Evolutionary conservation across 2,329 filamentous ascomycete species (phyloP), one percentile per base, ranked within the genome.

Genomic region (Talaromyces sp.): DNA sequence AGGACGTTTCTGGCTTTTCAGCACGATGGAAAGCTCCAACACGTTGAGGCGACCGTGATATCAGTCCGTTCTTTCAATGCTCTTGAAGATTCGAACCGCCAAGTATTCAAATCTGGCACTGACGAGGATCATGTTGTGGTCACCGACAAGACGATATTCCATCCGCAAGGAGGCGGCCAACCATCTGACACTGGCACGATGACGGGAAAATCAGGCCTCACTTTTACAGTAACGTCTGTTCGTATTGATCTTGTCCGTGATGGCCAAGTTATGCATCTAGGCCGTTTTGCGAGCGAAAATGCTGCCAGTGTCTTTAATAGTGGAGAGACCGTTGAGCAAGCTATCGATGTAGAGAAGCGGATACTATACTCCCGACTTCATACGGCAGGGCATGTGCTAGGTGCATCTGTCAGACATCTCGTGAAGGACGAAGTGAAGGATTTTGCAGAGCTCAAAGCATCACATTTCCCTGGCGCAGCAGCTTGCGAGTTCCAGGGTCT

Each of bases 31-130:
- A 71, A 73, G 35, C 77, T 84, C 1, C 71, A 79, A 65, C 78
- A 70, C 0, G 78, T 85, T 33, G 71, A 76, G 27, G 82, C 82
- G 0, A 70, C 72, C 2, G 74, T 87, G 27, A 77, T 78, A 4
- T 81, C 82, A 7, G 75, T 88, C 39, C 75, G 77, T 1, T 79
- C 84, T 0, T 82, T 87, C 66, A 70, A 78, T 0, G 73, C 77
- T 1, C 80, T 90, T 0, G 80, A 85, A 3, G 78, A 83, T 39
- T 75, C 78, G 37, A 84, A 86, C 64, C 82, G 78, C 60, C 72
- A 76, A 7, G 37, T 57, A 14, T 63, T 63, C 61, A 63, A 64
- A 52, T 52, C 31, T n/a, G 54, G 45, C 43, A 19, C 5, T 31
- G 43, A 64, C 27, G 66, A 67, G 27, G 64, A 69, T 61, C 63